These are phyloP conservation scores for Fusarium piperis DNA, from an alignment of 2,329 filamentous ascomycete species.

Conservation along the genomic window DNA sequence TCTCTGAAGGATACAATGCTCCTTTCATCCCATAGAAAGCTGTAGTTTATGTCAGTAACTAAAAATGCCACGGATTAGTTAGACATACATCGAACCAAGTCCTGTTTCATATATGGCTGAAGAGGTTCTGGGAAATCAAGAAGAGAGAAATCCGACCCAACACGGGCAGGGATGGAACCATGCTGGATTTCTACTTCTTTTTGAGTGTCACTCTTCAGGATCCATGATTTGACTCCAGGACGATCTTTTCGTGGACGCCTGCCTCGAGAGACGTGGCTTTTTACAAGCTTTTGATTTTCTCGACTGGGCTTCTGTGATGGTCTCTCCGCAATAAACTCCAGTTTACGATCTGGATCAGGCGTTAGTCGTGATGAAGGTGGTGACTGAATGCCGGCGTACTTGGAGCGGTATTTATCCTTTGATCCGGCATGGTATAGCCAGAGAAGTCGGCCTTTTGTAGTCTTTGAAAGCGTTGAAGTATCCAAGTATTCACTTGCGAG, in stretches of 20 bases:
- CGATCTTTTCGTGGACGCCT: background rate
- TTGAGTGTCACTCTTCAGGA: background rate
- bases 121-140: conserved; percentile 34
- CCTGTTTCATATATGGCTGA: conserved; percentile 32
- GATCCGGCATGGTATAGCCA: background rate
- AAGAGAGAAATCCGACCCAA: conserved; percentile 28
- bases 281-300: background rate
- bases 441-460: no score
- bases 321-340: conserved; percentile 18
- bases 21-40: conserved; percentile 22
- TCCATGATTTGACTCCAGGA: conserved; percentile 21
- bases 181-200: background rate
- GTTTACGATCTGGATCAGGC: background rate
- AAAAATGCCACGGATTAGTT: background rate
- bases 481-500: background rate
- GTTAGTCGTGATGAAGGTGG: background rate
- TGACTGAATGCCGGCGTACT: background rate
- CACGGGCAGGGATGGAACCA: conserved; percentile 13
- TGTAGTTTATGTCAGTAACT: background rate
- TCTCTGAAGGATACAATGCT: conserved; percentile 26
- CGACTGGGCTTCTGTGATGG: background rate
- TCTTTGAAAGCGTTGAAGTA: background rate
- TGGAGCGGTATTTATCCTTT: background rate
- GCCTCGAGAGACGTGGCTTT: conserved; percentile 17
- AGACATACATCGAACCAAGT: conserved; percentile 17